phyloP scores from a whole-genome alignment of 345 rosid genomes.

The Citrus hindsii region DNA sequence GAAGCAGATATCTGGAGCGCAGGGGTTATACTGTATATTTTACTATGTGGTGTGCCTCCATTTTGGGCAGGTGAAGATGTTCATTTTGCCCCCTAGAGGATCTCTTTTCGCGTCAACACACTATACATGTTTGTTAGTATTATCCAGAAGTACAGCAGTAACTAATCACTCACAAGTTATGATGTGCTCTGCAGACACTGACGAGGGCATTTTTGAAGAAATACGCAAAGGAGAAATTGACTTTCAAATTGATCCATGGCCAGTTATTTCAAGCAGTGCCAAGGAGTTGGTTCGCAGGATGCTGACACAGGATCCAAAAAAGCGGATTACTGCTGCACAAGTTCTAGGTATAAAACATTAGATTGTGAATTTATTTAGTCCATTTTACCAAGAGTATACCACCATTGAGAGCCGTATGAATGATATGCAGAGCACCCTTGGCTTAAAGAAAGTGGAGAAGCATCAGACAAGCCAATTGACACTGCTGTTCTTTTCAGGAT shows the following conservation, averaged over 20 bases:
- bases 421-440: slow-evolving; percentile 59
- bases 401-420: background rate
- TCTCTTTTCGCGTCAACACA: background rate
- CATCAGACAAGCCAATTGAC: slow-evolving; percentile 87
- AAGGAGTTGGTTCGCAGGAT: slow-evolving; percentile 74
- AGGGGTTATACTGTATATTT: slow-evolving; percentile 74
- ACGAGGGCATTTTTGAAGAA: slow-evolving; percentile 75
- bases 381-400: background rate
- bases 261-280: slow-evolving; percentile 67
- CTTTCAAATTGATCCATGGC: slow-evolving; percentile 76
- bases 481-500: slow-evolving; percentile 87
- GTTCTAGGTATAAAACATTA: slow-evolving; percentile 50
- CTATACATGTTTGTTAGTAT: background rate
- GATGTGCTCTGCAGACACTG: slow-evolving; percentile 49
- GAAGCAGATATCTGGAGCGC: slow-evolving; percentile 91
- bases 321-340: slow-evolving; percentile 62
- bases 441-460: slow-evolving; percentile 66
- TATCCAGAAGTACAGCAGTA: background rate
- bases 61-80: slow-evolving; percentile 77
- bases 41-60: slow-evolving; percentile 92
- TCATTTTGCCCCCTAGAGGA: background rate
- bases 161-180: background rate
- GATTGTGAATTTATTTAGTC: background rate
- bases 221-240: slow-evolving; percentile 70
- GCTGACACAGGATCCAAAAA: slow-evolving; percentile 69